phyloP scores from a whole-genome alignment of 768 basidiomycete species.

The Rhizopogon vesiculosus region DNA sequence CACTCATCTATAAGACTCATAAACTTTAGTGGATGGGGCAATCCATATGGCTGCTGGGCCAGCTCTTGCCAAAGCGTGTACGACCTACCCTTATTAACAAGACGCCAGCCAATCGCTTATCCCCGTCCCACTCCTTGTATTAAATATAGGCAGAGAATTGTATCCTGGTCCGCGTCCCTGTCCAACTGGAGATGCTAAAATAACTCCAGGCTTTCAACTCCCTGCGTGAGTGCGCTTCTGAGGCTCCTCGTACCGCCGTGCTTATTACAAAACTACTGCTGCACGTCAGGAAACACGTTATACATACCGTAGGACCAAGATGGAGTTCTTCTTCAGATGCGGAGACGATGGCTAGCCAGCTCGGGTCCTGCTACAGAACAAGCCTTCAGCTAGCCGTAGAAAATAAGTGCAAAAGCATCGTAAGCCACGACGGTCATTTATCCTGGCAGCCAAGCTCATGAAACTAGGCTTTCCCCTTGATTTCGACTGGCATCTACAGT shows the following conservation, averaged over 20 bases:
- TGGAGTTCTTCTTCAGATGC: constrained; percentile 38
- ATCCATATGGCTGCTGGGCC: constrained; percentile 76
- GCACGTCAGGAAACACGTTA: constrained; percentile 53
- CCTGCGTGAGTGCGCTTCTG: constrained; percentile 56
- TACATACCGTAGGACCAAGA: constrained; percentile 80
- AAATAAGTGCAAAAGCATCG: constrained; percentile 59
- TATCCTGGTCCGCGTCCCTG: constrained; percentile 32
- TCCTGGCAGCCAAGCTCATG: not conserved
- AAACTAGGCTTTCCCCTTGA: constrained; percentile 69
- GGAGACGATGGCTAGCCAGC: constrained; percentile 43
- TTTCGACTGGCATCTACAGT: constrained; percentile 77
- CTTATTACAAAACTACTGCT: not conserved
- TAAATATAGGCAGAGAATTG: not conserved
- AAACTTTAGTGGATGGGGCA: constrained; percentile 66
- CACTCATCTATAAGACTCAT: not conserved
- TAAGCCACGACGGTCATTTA: constrained; percentile 20
- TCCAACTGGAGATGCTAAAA: constrained; percentile 69
- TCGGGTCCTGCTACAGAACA: constrained; percentile 64
- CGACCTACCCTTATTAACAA: not conserved
- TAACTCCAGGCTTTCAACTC: constrained; percentile 71
- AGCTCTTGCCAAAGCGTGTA: constrained; percentile 35
- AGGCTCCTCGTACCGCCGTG: too few species aligned
- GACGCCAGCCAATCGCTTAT: not conserved
- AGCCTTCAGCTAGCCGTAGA: constrained; percentile 60
- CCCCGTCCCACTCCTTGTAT: not conserved